phyloP scores from a whole-genome alignment of 352 stramenopile species.

The Thalassiosira hispida region DNA sequence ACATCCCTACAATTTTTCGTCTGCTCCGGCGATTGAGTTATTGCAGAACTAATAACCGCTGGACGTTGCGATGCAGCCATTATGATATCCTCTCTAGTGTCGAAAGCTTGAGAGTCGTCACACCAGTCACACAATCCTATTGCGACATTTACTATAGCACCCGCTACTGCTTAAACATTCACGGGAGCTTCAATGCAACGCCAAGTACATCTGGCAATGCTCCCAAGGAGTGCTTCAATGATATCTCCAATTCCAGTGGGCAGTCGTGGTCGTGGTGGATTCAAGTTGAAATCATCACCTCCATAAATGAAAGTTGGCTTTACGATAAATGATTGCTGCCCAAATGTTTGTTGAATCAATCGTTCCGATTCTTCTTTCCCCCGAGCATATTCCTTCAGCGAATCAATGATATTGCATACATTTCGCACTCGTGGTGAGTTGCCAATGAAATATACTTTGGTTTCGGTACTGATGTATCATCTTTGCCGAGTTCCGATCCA shows the following conservation, averaged over 20 bases:
- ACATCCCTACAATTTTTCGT: not conserved
- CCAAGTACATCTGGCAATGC: conserved; percentile 16
- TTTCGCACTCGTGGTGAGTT: conserved; percentile 20
- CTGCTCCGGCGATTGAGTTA: not conserved
- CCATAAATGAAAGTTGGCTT: conserved; percentile 50
- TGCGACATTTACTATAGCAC: conserved; percentile 18
- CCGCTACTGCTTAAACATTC: conserved; percentile 15
- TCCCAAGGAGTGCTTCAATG: conserved; percentile 14
- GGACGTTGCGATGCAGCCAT: conserved; percentile 17
- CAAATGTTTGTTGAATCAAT: conserved; percentile 15
- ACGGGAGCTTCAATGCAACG: conserved; percentile 15
- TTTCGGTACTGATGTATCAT: not conserved
- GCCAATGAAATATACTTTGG: conserved; percentile 29
- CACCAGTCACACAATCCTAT: conserved; percentile 10
- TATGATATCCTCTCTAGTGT: conserved; percentile 22
- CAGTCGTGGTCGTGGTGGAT: conserved; percentile 31
- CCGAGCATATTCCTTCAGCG: conserved; percentile 27
- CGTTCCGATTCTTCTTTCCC: conserved; percentile 32
- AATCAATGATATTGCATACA: conserved; percentile 12
- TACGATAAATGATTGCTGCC: conserved; percentile 5
- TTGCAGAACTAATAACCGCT: not conserved
- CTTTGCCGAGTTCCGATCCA: not conserved
- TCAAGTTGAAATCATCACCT: conserved; percentile 26
- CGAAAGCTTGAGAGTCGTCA: not conserved
- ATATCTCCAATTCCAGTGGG: conserved; percentile 18